phyloP scores from a whole-genome alignment of 192 early-diverging fungal species.

The Mortierella antarctica region DNA sequence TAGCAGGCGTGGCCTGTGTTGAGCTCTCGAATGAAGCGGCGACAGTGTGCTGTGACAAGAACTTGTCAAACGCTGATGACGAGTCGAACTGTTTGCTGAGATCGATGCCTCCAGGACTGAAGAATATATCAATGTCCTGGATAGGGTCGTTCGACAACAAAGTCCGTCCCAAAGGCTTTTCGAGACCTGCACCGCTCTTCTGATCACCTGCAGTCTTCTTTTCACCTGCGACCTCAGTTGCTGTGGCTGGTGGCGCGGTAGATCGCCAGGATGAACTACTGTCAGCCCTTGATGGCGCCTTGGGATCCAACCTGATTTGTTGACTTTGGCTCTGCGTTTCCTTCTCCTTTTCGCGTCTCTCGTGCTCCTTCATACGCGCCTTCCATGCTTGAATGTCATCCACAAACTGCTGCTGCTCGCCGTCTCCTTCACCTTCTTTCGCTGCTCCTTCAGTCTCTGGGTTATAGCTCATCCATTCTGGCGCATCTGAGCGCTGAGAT shows the following conservation, averaged over 20 bases:
- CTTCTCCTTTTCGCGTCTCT: constrained; percentile 58
- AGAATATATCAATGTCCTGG: constrained; percentile 55
- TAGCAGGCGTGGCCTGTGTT: constrained; percentile 2
- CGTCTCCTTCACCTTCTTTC: constrained; percentile 28
- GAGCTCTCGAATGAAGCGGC: constrained; percentile 29
- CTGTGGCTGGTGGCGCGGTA: neutral
- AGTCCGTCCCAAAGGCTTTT: constrained; percentile 26
- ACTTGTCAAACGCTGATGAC: constrained; percentile 59
- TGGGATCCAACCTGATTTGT: constrained; percentile 37
- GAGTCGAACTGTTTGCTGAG: constrained; percentile 41
- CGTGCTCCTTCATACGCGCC: constrained; percentile 66
- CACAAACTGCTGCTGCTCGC: constrained; percentile 53
- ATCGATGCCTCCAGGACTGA: constrained; percentile 57
- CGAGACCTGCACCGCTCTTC: neutral
- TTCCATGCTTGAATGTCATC: constrained; percentile 72
- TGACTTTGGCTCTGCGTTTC: constrained; percentile 30
- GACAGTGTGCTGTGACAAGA: constrained; percentile 55
- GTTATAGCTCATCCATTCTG: constrained; percentile 73
- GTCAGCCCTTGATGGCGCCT: constrained; percentile 56
- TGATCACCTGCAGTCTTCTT: constrained; percentile 22
- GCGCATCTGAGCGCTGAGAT: constrained; percentile 52
- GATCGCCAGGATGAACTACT: constrained; percentile 60
- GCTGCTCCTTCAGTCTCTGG: constrained; percentile 54
- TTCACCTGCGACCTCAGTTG: neutral
- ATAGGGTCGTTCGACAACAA: constrained; percentile 41